Percentiles rank a stretch among this genome's conserved stretches.
These are phyloP conservation scores for Gyrodon lividus DNA, from an alignment of 768 basidiomycete genomes.

Conservation along the genomic window DNA sequence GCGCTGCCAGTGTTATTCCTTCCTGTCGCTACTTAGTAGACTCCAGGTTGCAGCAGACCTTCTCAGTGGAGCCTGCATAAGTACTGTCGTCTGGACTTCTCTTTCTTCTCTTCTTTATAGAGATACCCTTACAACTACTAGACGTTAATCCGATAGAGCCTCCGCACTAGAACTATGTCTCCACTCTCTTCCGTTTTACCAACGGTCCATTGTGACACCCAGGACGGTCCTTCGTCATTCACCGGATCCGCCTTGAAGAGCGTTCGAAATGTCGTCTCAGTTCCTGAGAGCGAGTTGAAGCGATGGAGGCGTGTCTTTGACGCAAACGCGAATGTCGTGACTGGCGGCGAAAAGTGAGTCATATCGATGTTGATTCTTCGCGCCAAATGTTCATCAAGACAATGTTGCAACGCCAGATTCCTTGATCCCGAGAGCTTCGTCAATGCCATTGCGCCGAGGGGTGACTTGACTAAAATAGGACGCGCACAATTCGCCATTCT, in stretches of 20 bases:
- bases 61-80: slow-evolving; percentile 18
- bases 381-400: slow-evolving; percentile 15
- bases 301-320: slow-evolving; percentile 92
- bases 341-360: slow-evolving; percentile 80
- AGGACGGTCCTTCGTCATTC: slow-evolving; percentile 39
- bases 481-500: slow-evolving; percentile 87
- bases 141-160: slow-evolving; percentile 30
- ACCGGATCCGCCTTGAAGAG: slow-evolving; percentile 57
- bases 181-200: slow-evolving; percentile 44
- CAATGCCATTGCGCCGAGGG: slow-evolving; percentile 88
- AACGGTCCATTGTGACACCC: slow-evolving; percentile 53
- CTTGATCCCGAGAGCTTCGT: slow-evolving; percentile 88
- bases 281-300: slow-evolving; percentile 80
- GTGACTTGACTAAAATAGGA: slow-evolving; percentile 82
- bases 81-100: slow-evolving; percentile 12
- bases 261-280: slow-evolving; percentile 65
- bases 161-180: slow-evolving; percentile 32
- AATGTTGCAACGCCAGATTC: slow-evolving; percentile 51
- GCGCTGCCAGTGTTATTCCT: slow-evolving; percentile 3
- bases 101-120: slow-evolving; percentile 20
- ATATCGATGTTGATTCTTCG: slow-evolving; percentile 8
- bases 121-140: slow-evolving; percentile 36
- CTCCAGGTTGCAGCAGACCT: slow-evolving; percentile 6
- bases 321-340: slow-evolving; percentile 65
- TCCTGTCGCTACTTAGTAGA: slow-evolving; percentile 3